phyloP scores from a whole-genome alignment of 2,329 filamentous ascomycete genomes.

The Epichloe gansuensis region DNA sequence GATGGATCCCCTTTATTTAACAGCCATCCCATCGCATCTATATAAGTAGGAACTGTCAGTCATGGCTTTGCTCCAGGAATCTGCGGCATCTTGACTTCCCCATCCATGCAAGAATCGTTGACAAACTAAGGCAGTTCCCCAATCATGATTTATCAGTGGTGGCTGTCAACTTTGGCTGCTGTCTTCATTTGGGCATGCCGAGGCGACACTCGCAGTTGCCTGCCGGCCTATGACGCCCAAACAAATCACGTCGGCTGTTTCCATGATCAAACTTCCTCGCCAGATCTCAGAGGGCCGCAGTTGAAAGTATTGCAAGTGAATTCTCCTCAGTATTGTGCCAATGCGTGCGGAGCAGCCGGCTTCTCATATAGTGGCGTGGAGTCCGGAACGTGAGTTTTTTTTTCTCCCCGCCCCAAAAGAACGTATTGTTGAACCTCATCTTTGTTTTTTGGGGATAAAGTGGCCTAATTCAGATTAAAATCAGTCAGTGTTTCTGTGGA shows the following conservation, averaged over 20 bases:
- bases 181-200: neutral
- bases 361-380: slow-evolving; percentile 8
- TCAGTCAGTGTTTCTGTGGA: neutral
- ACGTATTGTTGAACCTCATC: neutral
- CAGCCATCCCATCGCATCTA: too few relatives aligned
- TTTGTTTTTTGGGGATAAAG: neutral
- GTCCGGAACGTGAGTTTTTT: slow-evolving; percentile 5
- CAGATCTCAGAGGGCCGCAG: neutral
- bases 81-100: too few relatives aligned
- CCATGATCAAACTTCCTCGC: neutral
- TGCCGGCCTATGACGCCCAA: neutral
- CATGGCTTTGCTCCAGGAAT: too few relatives aligned
- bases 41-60: too few relatives aligned
- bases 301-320: neutral
- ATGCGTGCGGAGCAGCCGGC: slow-evolving; percentile 9
- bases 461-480: too few relatives aligned
- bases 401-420: neutral
- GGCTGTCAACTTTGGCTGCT: neutral
- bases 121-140: neutral
- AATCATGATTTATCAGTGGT: neutral
- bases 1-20: too few relatives aligned
- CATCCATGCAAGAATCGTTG: too few relatives aligned
- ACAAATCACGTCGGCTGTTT: neutral
- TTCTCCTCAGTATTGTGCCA: slow-evolving; percentile 8
- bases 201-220: neutral